phyloP scores from a whole-genome alignment of 306 rosid species.

The Comarum palustre region DNA sequence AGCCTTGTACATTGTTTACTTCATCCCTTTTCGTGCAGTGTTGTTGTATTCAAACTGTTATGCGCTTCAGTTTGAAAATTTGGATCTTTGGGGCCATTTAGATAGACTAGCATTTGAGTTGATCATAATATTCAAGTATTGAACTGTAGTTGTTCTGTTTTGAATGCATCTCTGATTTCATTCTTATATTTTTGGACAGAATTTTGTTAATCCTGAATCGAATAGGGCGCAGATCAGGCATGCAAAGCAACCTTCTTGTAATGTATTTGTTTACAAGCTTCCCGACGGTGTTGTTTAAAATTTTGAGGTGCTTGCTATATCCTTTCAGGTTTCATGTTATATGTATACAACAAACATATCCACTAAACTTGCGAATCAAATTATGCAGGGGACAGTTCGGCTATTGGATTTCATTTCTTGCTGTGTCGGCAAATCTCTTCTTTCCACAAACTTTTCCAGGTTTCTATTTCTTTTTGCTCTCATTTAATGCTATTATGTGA shows the following conservation, averaged over 20 bases:
- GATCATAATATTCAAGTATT: not conserved
- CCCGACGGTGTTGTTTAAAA: slow-evolving; percentile 38
- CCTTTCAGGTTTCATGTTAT: not conserved
- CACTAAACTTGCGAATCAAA: not conserved
- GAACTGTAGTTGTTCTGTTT: slow-evolving; percentile 1
- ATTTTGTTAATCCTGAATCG: slow-evolving; percentile 40
- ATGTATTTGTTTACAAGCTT: slow-evolving; percentile 36
- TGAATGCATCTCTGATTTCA: slow-evolving; percentile 1
- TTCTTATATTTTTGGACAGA: slow-evolving; percentile 18
- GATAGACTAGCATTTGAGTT: not conserved
- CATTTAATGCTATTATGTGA: not conserved
- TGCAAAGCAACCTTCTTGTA: slow-evolving; percentile 35
- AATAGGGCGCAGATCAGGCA: slow-evolving; percentile 34
- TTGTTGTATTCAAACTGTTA: not conserved
- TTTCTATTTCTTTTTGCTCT: not conserved
- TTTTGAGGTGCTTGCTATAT: slow-evolving; percentile 33
- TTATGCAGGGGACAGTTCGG: slow-evolving; percentile 45
- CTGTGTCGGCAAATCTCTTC: slow-evolving; percentile 36
- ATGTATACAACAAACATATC: slow-evolving; percentile 8
- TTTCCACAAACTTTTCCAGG: slow-evolving; percentile 39
- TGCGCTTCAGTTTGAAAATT: not conserved
- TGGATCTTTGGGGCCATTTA: not conserved
- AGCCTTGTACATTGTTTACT: not conserved
- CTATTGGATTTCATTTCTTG: slow-evolving; percentile 44
- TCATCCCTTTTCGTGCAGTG: not conserved